Evolutionary conservation across 495 filamentous ascomycete genomes (phyloP).

Genomic region (Pyronema omphalodes): DNA sequence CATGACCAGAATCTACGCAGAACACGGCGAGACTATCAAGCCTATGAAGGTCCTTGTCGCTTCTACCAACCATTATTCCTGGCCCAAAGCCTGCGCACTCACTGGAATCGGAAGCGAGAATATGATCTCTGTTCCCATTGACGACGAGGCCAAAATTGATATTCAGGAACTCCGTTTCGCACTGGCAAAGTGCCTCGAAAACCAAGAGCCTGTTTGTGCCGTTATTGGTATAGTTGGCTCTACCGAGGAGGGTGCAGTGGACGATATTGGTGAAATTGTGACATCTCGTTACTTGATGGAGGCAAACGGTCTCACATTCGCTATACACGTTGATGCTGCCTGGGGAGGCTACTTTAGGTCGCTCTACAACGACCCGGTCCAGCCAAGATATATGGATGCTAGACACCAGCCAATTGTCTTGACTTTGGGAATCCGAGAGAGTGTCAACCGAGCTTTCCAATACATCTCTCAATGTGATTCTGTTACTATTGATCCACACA

Average conservation of each 20-base stretch:
- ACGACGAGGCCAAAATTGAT: constrained; percentile 27
- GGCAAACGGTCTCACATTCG: constrained; percentile 23
- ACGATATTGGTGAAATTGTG: constrained; percentile 26
- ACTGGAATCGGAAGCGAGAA: constrained; percentile 29
- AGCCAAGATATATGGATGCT: too few species aligned
- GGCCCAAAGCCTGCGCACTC: constrained; percentile 32
- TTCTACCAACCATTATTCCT: constrained; percentile 31
- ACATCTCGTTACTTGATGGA: constrained; percentile 27
- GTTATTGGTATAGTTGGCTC: constrained; percentile 10
- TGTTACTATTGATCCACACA: constrained; percentile 34
- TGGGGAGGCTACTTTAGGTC: constrained; percentile 36
- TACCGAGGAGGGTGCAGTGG: constrained; percentile 13
- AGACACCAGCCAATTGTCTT: neutral
- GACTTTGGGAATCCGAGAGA: neutral
- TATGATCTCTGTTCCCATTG: constrained; percentile 26
- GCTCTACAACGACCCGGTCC: too few species aligned
- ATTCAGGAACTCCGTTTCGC: constrained; percentile 21
- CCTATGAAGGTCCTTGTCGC: constrained; percentile 24
- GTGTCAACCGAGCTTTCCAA: neutral
- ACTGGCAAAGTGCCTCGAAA: constrained; percentile 22
- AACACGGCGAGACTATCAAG: constrained; percentile 23
- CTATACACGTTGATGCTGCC: constrained; percentile 30
- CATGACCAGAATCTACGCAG: neutral
- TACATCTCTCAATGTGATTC: constrained; percentile 19
- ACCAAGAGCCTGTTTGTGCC: constrained; percentile 24